Evolutionary conservation across 176 grass and related monocot genomes (phyloP).

Genomic region (Echinochloa phyllopogon): DNA sequence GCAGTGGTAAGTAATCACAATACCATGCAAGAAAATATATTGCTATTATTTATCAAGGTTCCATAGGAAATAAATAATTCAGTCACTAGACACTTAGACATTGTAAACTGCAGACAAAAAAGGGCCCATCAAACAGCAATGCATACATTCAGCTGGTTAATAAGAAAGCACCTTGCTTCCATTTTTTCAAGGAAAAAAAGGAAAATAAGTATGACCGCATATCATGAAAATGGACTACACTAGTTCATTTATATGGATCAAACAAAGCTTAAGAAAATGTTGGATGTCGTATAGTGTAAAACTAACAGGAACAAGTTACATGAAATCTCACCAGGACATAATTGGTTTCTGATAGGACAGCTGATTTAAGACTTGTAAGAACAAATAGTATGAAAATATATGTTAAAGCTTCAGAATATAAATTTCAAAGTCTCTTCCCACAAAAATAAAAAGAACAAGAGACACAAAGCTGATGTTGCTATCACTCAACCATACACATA

Average conservation of each 20-base stretch:
- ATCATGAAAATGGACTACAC: not conserved
- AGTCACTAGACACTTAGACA: conserved; percentile 24
- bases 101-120: conserved; percentile 26
- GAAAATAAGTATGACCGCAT: not conserved
- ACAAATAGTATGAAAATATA: not conserved
- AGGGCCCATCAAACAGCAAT: conserved; percentile 18
- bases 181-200: not conserved
- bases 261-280: not conserved
- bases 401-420: not conserved
- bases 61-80: not conserved
- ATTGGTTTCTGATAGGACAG: not conserved
- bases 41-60: not conserved
- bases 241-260: not conserved
- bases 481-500: not conserved
- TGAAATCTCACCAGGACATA: not conserved
- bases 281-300: not conserved
- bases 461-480: not conserved
- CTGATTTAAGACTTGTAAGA: not conserved
- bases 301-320: not conserved
- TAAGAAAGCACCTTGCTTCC: not conserved
- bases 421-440: not conserved
- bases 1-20: not conserved
- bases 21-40: conserved; percentile 5
- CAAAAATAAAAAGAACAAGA: not conserved
- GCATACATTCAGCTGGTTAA: conserved; percentile 10